Evolutionary conservation across 2,329 filamentous ascomycete genomes (phyloP).

Genomic region (Acephala macrosclerotiorum): DNA sequence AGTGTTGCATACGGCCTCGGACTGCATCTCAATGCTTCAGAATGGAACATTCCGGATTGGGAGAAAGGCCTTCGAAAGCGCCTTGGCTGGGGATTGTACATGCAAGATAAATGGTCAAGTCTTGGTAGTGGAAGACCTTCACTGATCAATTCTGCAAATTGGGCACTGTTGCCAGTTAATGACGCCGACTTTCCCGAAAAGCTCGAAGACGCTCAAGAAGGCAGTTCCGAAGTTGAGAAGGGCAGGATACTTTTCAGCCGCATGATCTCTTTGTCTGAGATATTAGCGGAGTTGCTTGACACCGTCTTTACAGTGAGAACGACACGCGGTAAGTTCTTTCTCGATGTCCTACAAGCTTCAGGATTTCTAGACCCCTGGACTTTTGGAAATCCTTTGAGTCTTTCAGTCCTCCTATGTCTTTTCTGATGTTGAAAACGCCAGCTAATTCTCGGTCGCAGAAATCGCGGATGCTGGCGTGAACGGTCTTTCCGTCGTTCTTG

Average conservation of each 20-base stretch:
- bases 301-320: slow-evolving; percentile 53
- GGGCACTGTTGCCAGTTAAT: slow-evolving; percentile 57
- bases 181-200: slow-evolving; percentile 53
- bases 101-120: slow-evolving; percentile 70
- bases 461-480: slow-evolving; percentile 34
- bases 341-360: background rate
- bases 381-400: background rate
- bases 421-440: background rate
- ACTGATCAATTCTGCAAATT: slow-evolving; percentile 60
- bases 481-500: slow-evolving; percentile 47
- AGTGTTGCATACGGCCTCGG: slow-evolving; percentile 62
- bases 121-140: slow-evolving; percentile 64
- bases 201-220: slow-evolving; percentile 42
- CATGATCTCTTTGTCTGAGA: slow-evolving; percentile 57
- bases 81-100: slow-evolving; percentile 69
- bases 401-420: background rate
- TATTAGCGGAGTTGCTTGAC: slow-evolving; percentile 58
- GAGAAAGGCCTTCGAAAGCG: slow-evolving; percentile 67
- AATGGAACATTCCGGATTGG: slow-evolving; percentile 69
- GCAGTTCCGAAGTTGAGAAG: slow-evolving; percentile 52
- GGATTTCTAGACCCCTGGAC: too few species aligned
- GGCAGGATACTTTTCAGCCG: slow-evolving; percentile 58
- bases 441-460: slow-evolving; percentile 21
- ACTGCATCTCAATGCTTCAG: slow-evolving; percentile 65
- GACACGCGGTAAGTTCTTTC: slow-evolving; percentile 26